Conservation (phyloP, 768 basidiomycete genomes). For the Leccinum variicolor region DNA sequence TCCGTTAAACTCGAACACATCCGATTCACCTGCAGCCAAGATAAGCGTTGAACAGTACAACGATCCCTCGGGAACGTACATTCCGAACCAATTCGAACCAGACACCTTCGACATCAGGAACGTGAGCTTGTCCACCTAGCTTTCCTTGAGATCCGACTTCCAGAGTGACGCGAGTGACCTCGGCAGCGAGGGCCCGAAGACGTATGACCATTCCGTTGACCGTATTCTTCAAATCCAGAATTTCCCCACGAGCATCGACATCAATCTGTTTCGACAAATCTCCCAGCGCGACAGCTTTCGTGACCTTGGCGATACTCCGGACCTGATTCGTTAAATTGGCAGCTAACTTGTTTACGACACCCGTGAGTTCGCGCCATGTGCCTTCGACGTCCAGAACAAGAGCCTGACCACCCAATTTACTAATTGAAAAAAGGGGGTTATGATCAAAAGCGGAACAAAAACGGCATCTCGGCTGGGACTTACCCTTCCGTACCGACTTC, state of each 20-base stretch:
- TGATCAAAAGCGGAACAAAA: constrained; percentile 16
- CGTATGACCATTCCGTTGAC: constrained; percentile 52
- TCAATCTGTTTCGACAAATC: constrained; percentile 90
- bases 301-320: constrained; percentile 57
- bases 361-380: constrained; percentile 83
- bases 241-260: constrained; percentile 88
- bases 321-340: constrained; percentile 68
- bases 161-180: constrained; percentile 80
- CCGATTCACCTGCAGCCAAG: constrained; percentile 54
- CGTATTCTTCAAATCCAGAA: constrained; percentile 71
- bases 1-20: constrained; percentile 82
- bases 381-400: constrained; percentile 86
- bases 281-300: constrained; percentile 79
- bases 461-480: constrained; percentile 17
- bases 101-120: constrained; percentile 90
- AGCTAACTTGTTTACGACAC: constrained; percentile 78
- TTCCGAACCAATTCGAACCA: constrained; percentile 81
- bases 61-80: constrained; percentile 35
- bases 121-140: constrained; percentile 83
- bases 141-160: constrained; percentile 89
- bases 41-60: constrained; percentile 7
- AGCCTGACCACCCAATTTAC: constrained; percentile 83
- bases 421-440: constrained; percentile 20
- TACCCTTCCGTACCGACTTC: constrained; percentile 83
- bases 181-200: constrained; percentile 66